A percentile compares a stretch with the other conserved stretches of the same genome.
Evolutionary conservation across 768 basidiomycete species (phyloP).

Genomic region (Panaeolus papilionaceus): DNA sequence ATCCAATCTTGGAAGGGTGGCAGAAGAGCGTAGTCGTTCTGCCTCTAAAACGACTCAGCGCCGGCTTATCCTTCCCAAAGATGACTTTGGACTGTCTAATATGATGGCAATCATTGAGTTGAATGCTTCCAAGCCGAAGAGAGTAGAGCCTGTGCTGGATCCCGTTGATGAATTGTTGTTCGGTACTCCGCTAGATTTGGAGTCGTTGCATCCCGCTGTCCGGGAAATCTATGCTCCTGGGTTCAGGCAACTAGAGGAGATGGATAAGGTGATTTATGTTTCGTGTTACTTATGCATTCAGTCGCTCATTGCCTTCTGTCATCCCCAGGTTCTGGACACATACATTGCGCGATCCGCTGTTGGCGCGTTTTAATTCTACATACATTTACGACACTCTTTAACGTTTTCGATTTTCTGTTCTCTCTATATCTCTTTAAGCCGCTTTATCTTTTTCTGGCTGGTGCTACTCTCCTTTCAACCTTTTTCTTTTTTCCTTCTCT

Average conservation of each 20-base stretch:
- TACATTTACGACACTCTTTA: conserved; percentile 10
- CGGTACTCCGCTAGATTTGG: conserved; percentile 65
- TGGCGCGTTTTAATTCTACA: conserved; percentile 33
- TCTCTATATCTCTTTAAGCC: conserved; percentile 1
- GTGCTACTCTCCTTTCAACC: neutral
- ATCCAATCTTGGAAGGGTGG: conserved; percentile 31
- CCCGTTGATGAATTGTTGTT: conserved; percentile 79
- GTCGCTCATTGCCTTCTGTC: neutral
- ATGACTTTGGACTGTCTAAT: conserved; percentile 85
- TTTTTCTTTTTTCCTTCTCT: neutral
- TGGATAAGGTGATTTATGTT: conserved; percentile 67
- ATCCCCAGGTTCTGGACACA: conserved; percentile 36
- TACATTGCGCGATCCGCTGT: conserved; percentile 37
- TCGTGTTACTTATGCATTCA: neutral
- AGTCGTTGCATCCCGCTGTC: conserved; percentile 71
- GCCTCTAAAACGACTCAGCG: conserved; percentile 45
- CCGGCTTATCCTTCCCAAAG: conserved; percentile 61
- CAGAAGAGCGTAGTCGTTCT: conserved; percentile 26
- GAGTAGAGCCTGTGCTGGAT: conserved; percentile 48
- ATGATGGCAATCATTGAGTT: conserved; percentile 92
- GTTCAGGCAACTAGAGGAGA: conserved; percentile 78
- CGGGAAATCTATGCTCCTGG: conserved; percentile 73
- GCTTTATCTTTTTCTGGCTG: conserved; percentile 2
- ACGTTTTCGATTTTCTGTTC: conserved; percentile 1
- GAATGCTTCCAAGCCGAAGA: conserved; percentile 42